Evolutionary conservation across 805 yeast species (phyloP).

Genomic region (Trichomonascus vanleenenianus): DNA sequence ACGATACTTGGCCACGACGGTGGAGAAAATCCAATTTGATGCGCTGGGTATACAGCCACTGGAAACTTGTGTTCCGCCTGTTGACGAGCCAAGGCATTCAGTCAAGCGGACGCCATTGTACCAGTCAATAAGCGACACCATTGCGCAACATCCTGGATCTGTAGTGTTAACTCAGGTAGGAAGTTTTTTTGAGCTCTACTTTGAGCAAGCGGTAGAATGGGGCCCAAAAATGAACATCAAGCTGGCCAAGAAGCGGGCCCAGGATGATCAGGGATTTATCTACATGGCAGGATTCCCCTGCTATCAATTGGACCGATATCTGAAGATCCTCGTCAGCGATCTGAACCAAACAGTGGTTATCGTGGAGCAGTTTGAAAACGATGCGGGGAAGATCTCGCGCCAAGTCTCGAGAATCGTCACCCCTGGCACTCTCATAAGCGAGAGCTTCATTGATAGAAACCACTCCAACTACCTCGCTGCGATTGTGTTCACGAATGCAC

Average conservation of each 20-base stretch:
- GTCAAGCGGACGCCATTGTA: background rate
- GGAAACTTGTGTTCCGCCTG: background rate
- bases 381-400: constrained; percentile 3
- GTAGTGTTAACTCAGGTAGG: constrained; percentile 73
- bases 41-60: background rate
- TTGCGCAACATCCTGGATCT: constrained; percentile 37
- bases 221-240: constrained; percentile 68
- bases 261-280: constrained; percentile 30
- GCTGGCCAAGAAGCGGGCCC: constrained; percentile 37
- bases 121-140: background rate
- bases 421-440: constrained; percentile 90
- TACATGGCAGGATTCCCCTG: constrained; percentile 93
- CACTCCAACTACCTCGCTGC: constrained; percentile 65
- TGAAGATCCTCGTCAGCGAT: constrained; percentile 65
- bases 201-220: constrained; percentile 72
- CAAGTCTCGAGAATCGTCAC: constrained; percentile 67
- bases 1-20: too few species aligned
- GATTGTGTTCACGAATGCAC: constrained; percentile 30
- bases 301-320: constrained; percentile 59
- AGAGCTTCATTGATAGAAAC: constrained; percentile 66
- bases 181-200: constrained; percentile 47
- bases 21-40: background rate
- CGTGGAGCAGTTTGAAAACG: constrained; percentile 48
- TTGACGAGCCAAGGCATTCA: background rate
- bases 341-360: constrained; percentile 68